A percentile compares a stretch with the other conserved stretches of the same genome.
Evolutionary conservation across 2,329 filamentous ascomycete species (phyloP).

Genomic region (Hypoxylon sp.): DNA sequence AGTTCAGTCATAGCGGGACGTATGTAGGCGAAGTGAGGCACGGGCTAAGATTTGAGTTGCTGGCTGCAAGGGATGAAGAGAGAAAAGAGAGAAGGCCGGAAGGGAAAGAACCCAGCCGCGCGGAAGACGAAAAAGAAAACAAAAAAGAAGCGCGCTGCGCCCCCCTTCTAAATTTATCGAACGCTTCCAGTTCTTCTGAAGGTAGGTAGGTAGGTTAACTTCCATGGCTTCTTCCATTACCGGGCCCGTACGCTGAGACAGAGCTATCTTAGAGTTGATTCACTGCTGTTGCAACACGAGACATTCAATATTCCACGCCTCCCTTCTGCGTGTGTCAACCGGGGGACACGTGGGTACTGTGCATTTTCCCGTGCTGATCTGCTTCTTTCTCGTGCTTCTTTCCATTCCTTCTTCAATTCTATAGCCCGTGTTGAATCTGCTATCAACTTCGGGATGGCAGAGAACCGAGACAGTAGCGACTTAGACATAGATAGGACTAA

Average conservation of each 20-base stretch:
- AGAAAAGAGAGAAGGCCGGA: not conserved
- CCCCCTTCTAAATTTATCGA: constrained; percentile 29
- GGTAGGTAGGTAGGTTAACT: too few relatives aligned
- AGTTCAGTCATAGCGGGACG: too few relatives aligned
- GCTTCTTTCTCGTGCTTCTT: not conserved
- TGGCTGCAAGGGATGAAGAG: constrained; percentile 19
- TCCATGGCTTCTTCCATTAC: constrained; percentile 6
- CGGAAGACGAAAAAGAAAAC: constrained; percentile 6
- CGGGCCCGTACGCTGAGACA: constrained; percentile 13
- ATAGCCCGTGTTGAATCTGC: too few relatives aligned
- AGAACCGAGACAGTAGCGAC: not conserved
- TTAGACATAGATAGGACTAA: not conserved
- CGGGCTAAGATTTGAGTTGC: constrained; percentile 1
- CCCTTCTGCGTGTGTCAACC: too few relatives aligned
- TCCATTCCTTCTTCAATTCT: not conserved
- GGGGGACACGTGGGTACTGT: too few relatives aligned
- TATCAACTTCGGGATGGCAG: too few relatives aligned
- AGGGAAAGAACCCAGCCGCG: constrained; percentile 4
- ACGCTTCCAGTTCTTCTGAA: too few relatives aligned
- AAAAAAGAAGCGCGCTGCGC: constrained; percentile 25
- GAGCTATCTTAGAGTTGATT: constrained; percentile 8
- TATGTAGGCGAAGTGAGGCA: constrained; percentile 3
- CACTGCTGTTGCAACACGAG: too few relatives aligned
- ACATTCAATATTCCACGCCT: too few relatives aligned
- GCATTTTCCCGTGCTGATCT: too few relatives aligned